These are phyloP conservation scores for Candida stauntonica DNA, from an alignment of 805 yeast species.

Conservation along the genomic window DNA sequence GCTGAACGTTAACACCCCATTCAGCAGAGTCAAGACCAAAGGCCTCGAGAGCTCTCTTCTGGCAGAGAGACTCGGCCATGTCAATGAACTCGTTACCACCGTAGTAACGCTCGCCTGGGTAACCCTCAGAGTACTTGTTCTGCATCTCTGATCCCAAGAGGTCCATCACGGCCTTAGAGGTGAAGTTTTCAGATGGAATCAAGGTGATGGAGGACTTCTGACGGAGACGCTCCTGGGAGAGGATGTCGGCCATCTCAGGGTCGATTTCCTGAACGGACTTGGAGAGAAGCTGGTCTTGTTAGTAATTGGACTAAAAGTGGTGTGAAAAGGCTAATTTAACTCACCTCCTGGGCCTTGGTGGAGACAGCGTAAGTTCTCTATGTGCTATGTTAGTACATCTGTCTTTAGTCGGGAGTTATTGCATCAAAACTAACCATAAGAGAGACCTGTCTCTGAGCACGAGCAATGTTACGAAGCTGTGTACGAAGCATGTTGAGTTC, in stretches of 20 bases:
- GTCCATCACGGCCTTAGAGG: conserved; percentile 93
- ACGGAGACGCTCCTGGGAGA: conserved; percentile 79
- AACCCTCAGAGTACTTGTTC: conserved; percentile 98
- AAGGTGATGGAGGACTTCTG: conserved; percentile 91
- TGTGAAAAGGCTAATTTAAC: too few relatives aligned
- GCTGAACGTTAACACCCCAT: conserved; percentile 99
- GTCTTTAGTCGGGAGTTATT: background rate
- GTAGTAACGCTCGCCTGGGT: conserved; percentile 98
- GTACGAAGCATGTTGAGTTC: conserved; percentile 16
- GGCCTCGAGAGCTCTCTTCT: conserved; percentile 89
- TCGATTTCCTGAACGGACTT: conserved; percentile 47
- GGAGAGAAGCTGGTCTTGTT: conserved; percentile 13
- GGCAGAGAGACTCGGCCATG: conserved; percentile 88
- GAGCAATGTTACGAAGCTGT: conserved; percentile 16
- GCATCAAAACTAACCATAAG: conserved; percentile 5
- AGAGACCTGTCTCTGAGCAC: conserved; percentile 13
- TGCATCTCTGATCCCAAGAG: conserved; percentile 97
- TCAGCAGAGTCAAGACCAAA: conserved; percentile 71
- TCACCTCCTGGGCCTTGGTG: conserved; percentile 18
- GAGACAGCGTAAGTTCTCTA: conserved; percentile 21
- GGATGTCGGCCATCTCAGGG: conserved; percentile 72
- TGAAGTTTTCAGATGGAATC: conserved; percentile 96
- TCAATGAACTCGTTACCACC: conserved; percentile 98
- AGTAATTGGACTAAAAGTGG: too few relatives aligned
- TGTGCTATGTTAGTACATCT: background rate